These are phyloP conservation scores for Penicillium sp. DNA, from an alignment of 2,329 filamentous ascomycete species.

Conservation along the genomic window DNA sequence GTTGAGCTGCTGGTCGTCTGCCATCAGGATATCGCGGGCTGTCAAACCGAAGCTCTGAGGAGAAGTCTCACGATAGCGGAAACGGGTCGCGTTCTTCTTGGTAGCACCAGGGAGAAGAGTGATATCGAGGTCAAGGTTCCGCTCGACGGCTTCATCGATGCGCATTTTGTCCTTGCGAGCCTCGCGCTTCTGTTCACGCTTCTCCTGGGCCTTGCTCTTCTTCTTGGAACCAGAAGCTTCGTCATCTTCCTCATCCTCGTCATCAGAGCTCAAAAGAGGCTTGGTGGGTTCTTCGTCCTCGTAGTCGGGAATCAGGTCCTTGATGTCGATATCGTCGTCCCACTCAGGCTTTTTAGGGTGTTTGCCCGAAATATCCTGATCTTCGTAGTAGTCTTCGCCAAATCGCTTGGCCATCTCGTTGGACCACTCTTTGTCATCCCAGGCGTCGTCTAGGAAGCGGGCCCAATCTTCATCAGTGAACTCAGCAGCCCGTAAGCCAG, in stretches of 20 bases:
- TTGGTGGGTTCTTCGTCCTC: conserved; percentile 66
- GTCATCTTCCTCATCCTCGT: conserved; percentile 43
- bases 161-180: conserved; percentile 78
- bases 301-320: conserved; percentile 84
- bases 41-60: conserved; percentile 88
- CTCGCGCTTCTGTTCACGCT: conserved; percentile 62
- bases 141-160: conserved; percentile 82
- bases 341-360: conserved; percentile 80
- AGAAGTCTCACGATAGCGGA: conserved; percentile 93
- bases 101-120: conserved; percentile 57
- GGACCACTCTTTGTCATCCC: conserved; percentile 88
- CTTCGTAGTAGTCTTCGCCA: conserved; percentile 83
- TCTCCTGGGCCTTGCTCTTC: conserved; percentile 50
- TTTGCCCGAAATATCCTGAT: conserved; percentile 48
- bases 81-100: conserved; percentile 55
- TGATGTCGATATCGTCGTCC: conserved; percentile 98
- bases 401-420: conserved; percentile 84
- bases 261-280: conserved; percentile 57
- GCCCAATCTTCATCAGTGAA: conserved; percentile 78
- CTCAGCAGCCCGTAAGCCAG: conserved; percentile 68
- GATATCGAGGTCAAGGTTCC: conserved; percentile 71
- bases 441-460: conserved; percentile 79
- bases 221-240: conserved; percentile 48
- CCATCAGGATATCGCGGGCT: conserved; percentile 84
- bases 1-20: conserved; percentile 81